Evolutionary conservation across 177 flowering plant genomes (phyloP), one percentile per base, ranked within the genome.

Genomic region (Vitis hybrid): DNA sequence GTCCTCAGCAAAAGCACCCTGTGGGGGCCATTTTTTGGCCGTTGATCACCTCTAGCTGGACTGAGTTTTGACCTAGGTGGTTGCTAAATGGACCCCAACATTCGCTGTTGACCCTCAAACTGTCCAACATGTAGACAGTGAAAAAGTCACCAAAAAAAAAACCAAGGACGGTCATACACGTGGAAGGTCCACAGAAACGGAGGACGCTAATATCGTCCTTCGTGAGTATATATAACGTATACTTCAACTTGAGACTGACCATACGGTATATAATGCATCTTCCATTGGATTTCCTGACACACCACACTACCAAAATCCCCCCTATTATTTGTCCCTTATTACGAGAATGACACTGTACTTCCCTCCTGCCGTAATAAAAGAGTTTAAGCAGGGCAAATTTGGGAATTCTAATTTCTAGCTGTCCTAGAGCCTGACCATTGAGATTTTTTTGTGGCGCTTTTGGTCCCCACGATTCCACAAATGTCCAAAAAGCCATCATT

Each of bases 231-330:
- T 7, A 40, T 40, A 40, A 6, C 8, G 46, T 7, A 6, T 52
- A 24, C 67, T 71, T 15, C 51, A 67, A 62, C 56, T 60, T 71
- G 80, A 79, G 71, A 78, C 79, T 70, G 87, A 80, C 81, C 40
- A 80, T 67, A 77, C 82, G 69, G 66, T 58, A 49, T 17, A 35
- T 66, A 62, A 65, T 69, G 72, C 71, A 82, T 83, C 83, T 82
- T 80, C 79, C 81, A 69, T 75, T 87, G 86, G 90, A 87, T 87
- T 78, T 82, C 83, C 85, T 86, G 88, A 82, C 86, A 80, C 62
- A 64, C 19, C 11, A 24, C 54, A 52, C 57, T 59, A 14, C 24
- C 12, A 52, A 65, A 75, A 60, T 52, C 50, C 62, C 82, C 73
- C 72, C 14, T 27, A 19, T 11, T 48, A 13, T 17, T 7, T 1